Conservation (phyloP, 2,329 filamentous ascomycete species). For the Leptoxyphium fumago region DNA sequence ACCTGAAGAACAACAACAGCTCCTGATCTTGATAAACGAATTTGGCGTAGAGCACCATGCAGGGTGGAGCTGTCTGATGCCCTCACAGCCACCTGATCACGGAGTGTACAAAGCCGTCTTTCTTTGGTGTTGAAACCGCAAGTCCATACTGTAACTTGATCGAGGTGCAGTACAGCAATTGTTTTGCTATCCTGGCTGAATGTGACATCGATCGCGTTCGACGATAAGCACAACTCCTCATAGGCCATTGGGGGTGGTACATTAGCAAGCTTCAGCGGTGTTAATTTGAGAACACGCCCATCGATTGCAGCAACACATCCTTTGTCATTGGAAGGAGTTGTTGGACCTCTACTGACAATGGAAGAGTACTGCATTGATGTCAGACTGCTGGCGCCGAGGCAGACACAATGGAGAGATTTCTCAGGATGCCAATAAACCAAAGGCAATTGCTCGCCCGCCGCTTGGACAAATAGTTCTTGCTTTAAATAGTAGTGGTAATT, state of each 20-base stretch:
- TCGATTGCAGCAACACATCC: slow-evolving; percentile 76
- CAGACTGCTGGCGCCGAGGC: slow-evolving; percentile 4
- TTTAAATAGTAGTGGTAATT: slow-evolving; percentile 99
- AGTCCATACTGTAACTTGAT: slow-evolving; percentile 52
- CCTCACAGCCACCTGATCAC: background rate
- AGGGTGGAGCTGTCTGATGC: background rate
- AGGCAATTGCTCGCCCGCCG: slow-evolving; percentile 5
- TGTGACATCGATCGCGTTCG: slow-evolving; percentile 57
- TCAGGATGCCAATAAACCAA: slow-evolving; percentile 63
- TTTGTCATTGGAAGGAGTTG: slow-evolving; percentile 56
- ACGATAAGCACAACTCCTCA: slow-evolving; percentile 51
- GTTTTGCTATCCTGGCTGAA: slow-evolving; percentile 50
- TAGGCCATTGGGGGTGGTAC: slow-evolving; percentile 87
- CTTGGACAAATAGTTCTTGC: slow-evolving; percentile 50
- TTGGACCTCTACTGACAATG: slow-evolving; percentile 52
- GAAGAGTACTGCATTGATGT: slow-evolving; percentile 49
- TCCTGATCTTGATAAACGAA: slow-evolving; percentile 30
- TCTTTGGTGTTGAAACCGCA: slow-evolving; percentile 48
- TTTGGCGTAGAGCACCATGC: slow-evolving; percentile 24
- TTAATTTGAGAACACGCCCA: slow-evolving; percentile 66
- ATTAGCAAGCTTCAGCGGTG: slow-evolving; percentile 69
- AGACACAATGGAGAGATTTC: slow-evolving; percentile 54
- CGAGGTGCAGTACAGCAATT: slow-evolving; percentile 58
- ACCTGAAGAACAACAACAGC: slow-evolving; percentile 20
- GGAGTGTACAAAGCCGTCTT: background rate